Evolutionary conservation across 108 stramenopile species (phyloP).

Genomic region (Nitzschia inconspicua): DNA sequence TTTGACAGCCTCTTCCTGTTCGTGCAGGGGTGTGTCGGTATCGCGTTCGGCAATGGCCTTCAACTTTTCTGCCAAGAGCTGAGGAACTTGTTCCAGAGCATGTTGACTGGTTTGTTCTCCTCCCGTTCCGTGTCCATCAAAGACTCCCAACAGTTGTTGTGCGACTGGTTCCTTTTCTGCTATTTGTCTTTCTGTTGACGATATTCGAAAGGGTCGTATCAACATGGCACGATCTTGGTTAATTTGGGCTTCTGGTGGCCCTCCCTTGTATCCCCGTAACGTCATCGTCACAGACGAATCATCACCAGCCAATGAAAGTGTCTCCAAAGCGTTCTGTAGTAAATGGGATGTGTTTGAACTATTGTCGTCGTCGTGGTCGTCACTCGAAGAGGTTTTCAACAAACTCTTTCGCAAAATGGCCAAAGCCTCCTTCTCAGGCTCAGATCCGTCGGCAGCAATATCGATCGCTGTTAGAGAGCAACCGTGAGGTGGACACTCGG

Average conservation of each 20-base stretch:
- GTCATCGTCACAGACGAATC: constrained; percentile 45
- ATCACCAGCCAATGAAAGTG: constrained; percentile 24
- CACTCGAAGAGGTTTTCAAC: constrained; percentile 6
- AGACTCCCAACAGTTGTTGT: constrained; percentile 70
- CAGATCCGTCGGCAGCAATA: constrained; percentile 48
- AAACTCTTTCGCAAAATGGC: constrained; percentile 30
- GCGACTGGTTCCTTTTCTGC: background rate
- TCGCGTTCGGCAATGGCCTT: background rate
- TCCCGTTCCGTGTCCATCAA: constrained; percentile 77
- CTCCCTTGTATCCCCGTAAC: constrained; percentile 62
- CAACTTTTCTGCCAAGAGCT: constrained; percentile 50
- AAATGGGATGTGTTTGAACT: background rate
- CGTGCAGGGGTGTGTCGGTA: constrained; percentile 7
- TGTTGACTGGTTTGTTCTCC: constrained; percentile 78
- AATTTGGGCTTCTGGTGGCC: constrained; percentile 37
- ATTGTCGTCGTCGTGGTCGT: background rate
- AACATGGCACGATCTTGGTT: constrained; percentile 63
- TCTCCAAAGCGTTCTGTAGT: constrained; percentile 4
- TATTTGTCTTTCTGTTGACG: background rate
- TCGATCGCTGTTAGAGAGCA: constrained; percentile 63
- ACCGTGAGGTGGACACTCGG: constrained; percentile 58
- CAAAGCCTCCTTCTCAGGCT: constrained; percentile 38
- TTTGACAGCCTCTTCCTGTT: constrained; percentile 19
- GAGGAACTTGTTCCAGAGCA: constrained; percentile 55
- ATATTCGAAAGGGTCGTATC: constrained; percentile 38